A percentile compares a stretch with the other conserved stretches of the same genome.
phyloP scores from a whole-genome alignment of 257 asterid genomes.

The Gentiana dahurica region DNA sequence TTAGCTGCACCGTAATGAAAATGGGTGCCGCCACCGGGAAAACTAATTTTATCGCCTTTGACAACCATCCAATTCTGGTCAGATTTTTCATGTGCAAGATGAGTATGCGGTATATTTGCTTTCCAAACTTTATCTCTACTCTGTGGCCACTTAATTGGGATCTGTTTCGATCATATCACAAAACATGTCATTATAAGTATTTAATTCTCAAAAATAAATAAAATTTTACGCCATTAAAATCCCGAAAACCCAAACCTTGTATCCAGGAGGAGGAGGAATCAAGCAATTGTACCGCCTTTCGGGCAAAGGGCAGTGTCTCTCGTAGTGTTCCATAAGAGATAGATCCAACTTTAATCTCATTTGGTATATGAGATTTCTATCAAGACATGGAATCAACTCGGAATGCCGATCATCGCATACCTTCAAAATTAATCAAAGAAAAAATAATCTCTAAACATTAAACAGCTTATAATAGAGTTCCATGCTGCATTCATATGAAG shows the following conservation, averaged over 20 bases:
- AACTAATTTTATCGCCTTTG: conserved; percentile 63
- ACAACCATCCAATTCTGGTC: conserved; percentile 99
- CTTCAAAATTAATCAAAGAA: conserved; percentile 23
- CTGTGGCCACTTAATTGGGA: conserved; percentile 90
- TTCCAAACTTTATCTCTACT: conserved; percentile 97
- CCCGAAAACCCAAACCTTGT: conserved; percentile 48
- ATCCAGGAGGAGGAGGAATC: conserved; percentile 96
- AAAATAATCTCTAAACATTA: background rate
- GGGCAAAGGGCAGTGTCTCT: conserved; percentile 92
- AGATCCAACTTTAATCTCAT: conserved; percentile 87
- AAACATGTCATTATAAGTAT: background rate
- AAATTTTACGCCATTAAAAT: conserved; percentile 1
- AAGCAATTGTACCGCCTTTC: conserved; percentile 85
- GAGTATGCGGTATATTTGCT: conserved; percentile 92
- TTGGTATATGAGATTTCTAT: conserved; percentile 88
- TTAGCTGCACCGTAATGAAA: conserved; percentile 93
- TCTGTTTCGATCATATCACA: conserved; percentile 22
- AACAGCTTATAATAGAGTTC: background rate
- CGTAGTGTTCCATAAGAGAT: conserved; percentile 97
- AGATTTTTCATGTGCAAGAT: conserved; percentile 89
- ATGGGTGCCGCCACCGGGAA: conserved; percentile 98
- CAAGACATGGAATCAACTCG: conserved; percentile 95
- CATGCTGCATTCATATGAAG: background rate
- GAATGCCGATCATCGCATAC: conserved; percentile 98
- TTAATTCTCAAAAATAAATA: background rate